Evolutionary conservation across 768 basidiomycete species (phyloP).

Genomic region (Auriscalpium vulgare): DNA sequence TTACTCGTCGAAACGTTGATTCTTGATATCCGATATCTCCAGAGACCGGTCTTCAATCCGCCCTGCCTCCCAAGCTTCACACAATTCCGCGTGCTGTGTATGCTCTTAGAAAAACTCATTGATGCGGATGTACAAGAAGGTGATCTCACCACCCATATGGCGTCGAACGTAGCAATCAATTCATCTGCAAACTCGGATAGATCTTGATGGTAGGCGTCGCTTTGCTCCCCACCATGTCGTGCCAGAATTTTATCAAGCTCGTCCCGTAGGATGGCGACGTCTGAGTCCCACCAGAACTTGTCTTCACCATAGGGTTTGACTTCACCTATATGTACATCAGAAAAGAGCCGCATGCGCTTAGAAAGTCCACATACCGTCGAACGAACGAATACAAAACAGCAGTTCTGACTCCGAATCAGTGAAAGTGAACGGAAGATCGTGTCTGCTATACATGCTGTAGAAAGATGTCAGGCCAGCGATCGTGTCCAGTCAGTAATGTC

Average conservation of each 20-base stretch:
- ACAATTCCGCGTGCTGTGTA: conserved; percentile 1
- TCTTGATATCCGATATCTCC: conserved; percentile 1
- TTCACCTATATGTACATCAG: no score
- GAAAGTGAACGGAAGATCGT: background rate
- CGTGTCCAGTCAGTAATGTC: background rate
- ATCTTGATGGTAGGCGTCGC: background rate
- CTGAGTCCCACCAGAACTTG: no score
- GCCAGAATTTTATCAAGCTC: background rate
- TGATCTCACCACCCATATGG: background rate
- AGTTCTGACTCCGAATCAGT: background rate
- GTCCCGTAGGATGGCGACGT: no score
- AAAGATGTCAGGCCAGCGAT: background rate
- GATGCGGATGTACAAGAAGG: background rate
- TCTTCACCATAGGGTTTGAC: no score
- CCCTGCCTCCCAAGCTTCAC: conserved; percentile 2
- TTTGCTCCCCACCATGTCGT: background rate
- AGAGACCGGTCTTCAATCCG: conserved; percentile 1
- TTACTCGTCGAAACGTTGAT: conserved; percentile 7
- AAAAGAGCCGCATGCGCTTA: background rate
- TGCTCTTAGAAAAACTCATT: background rate
- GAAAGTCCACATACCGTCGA: background rate
- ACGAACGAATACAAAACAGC: background rate
- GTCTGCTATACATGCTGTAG: background rate
- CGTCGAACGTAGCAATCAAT: background rate
- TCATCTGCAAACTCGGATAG: background rate